Base-by-base conservation (phyloP, 83 land plant genomes). In the Isoetes engelmannii region DNA sequence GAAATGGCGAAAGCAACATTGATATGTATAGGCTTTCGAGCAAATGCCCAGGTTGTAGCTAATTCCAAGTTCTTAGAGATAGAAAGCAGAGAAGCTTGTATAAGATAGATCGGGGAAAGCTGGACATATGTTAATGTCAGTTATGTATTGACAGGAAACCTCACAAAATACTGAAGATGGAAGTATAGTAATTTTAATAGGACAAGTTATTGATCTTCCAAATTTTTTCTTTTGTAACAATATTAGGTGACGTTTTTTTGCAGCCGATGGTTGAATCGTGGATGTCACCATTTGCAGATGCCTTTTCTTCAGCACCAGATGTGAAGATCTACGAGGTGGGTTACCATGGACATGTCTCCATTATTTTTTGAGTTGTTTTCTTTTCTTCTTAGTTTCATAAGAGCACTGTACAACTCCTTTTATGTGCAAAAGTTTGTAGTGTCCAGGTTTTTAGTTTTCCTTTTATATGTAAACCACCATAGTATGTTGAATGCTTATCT, bases 21-120 rank as follows among this genome's bases (percentile, higher is more conserved):
- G 6, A 28, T 77, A 13, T 77, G 79, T 44, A n/a, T 77, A 5
- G 75, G 67, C 4, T 77, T 77, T 64, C 79, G 79, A 10, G 79
- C 73, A 4, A 64, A 57, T 60, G 75, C 73, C 1, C 79, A 77
- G 72, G 72, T 57, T 28, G 2, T 28, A 28, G 37, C 37, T 28
- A 28, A 0, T 28, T 28, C 37, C 37, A 28, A 28, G 37, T 28
- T 28, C 37, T 28, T 28, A 28, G 37, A 28, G 37, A 28, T 28
- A 28, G 37, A 28, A 28, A 28, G 2, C 2, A 28, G 37, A 28
- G n/a, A n/a, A n/a, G n/a, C n/a, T n/a, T n/a, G n/a, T n/a, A n/a
- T n/a, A n/a, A n/a, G n/a, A n/a, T n/a, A n/a, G n/a, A n/a, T n/a
- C n/a, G n/a, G n/a, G n/a, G n/a, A n/a, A n/a, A n/a, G n/a, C n/a